Conservation (phyloP, 345 rosid species). For the Murraya koenigii region DNA sequence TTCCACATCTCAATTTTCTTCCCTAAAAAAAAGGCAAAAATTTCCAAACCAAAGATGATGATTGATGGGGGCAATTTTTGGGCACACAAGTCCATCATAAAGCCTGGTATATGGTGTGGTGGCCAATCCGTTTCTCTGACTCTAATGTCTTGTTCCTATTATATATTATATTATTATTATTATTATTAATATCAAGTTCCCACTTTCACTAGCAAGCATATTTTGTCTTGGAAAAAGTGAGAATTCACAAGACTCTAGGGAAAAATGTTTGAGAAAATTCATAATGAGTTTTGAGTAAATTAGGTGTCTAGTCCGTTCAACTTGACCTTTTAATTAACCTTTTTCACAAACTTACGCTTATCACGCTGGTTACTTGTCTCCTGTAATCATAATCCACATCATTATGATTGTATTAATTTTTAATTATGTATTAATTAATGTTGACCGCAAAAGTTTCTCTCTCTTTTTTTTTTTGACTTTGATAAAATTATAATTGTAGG, state of each 20-base stretch:
- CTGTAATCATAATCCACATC: constrained; percentile 23
- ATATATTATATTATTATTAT: too few relatives aligned
- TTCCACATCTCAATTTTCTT: not conserved
- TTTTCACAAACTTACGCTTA: constrained; percentile 30
- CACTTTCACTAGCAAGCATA: not conserved
- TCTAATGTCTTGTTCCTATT: not conserved
- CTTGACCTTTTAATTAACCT: constrained; percentile 18
- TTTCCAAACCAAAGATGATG: not conserved
- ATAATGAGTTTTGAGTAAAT: constrained; percentile 5
- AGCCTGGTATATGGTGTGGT: constrained; percentile 1
- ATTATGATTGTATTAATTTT: not conserved
- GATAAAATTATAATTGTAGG: not conserved
- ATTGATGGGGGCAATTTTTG: not conserved
- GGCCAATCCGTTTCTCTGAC: constrained; percentile 33
- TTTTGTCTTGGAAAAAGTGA: not conserved
- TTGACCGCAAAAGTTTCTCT: not conserved
- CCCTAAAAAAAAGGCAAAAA: not conserved
- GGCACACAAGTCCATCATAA: not conserved
- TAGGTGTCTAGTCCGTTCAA: constrained; percentile 16
- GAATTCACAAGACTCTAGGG: not conserved
- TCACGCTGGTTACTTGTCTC: constrained; percentile 24
- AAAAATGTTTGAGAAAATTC: not conserved
- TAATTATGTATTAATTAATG: not conserved
- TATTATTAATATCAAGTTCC: not conserved
- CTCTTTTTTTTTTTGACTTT: not conserved